A percentile compares a stretch with the other conserved stretches of the same genome.
These are phyloP conservation scores for Vitis rupestris DNA, from an alignment of 164 flowering plant genomes.

Conservation along the genomic window DNA sequence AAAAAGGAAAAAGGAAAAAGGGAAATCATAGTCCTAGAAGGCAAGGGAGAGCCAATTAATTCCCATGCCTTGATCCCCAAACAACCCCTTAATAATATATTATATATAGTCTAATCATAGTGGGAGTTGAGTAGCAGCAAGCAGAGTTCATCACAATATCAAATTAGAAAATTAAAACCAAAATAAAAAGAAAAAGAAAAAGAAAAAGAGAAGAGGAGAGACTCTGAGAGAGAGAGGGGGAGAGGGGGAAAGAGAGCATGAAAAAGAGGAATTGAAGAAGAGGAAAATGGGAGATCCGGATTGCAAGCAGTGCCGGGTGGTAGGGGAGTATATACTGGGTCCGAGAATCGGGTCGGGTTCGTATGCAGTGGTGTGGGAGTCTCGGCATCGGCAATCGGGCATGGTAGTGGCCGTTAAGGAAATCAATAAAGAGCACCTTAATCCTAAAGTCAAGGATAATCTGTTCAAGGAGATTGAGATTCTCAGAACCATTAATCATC, in stretches of 20 bases:
- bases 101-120: no score
- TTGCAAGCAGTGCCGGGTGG: slow-evolving; percentile 19
- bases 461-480: slow-evolving; percentile 50
- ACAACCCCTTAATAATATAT: no score
- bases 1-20: no score
- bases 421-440: slow-evolving; percentile 47
- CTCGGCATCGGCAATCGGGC: slow-evolving; percentile 37
- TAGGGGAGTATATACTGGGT: slow-evolving; percentile 54
- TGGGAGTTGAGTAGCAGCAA: no score
- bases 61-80: no score
- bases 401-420: slow-evolving; percentile 51
- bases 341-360: slow-evolving; percentile 58
- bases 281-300: slow-evolving; percentile 6
- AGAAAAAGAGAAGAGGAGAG: not conserved
- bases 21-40: no score
- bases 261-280: not conserved
- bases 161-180: not conserved
- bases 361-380: slow-evolving; percentile 52
- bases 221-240: no score
- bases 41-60: no score
- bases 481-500: slow-evolving; percentile 43
- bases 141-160: no score
- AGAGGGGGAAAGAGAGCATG: not conserved
- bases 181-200: not conserved
- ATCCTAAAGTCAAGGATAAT: slow-evolving; percentile 34